These are phyloP conservation scores for Panicum hallii DNA, from an alignment of 202 grass and related monocot species.

Conservation along the genomic window DNA sequence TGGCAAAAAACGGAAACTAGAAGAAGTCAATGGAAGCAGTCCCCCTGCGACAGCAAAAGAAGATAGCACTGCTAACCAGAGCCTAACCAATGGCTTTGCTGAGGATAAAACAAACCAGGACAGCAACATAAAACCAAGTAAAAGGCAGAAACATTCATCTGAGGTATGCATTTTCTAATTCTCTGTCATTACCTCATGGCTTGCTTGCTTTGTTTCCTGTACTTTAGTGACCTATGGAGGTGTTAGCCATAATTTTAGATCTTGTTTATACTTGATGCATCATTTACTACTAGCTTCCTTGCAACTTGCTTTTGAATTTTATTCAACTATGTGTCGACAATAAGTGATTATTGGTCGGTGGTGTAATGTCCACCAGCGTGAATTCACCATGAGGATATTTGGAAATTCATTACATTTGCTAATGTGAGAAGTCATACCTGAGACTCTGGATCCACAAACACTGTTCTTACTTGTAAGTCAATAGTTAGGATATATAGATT, in stretches of 20 bases:
- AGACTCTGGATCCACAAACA: background rate
- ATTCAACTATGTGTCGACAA: too few species aligned
- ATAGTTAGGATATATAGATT: background rate
- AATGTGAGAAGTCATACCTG: background rate
- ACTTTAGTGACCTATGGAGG: background rate
- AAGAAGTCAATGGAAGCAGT: conserved; percentile 46
- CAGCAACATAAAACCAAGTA: conserved; percentile 49
- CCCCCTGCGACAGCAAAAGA: conserved; percentile 23
- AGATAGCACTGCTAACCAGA: conserved; percentile 29
- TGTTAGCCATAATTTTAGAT: background rate
- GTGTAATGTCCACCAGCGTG: background rate
- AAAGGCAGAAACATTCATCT: conserved; percentile 70
- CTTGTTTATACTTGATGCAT: background rate
- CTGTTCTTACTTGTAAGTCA: background rate
- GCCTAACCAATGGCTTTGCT: conserved; percentile 32
- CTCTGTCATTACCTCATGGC: background rate
- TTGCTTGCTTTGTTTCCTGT: background rate
- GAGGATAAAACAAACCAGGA: conserved; percentile 46
- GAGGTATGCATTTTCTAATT: conserved; percentile 60
- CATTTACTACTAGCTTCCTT: conserved; percentile 4
- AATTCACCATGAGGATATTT: background rate
- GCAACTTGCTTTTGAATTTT: conserved; percentile 5
- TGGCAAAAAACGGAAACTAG: conserved; percentile 66
- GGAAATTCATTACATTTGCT: background rate
- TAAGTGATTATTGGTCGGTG: background rate